These are phyloP conservation scores for Russula emetica DNA, from an alignment of 768 basidiomycete species.

Conservation along the genomic window DNA sequence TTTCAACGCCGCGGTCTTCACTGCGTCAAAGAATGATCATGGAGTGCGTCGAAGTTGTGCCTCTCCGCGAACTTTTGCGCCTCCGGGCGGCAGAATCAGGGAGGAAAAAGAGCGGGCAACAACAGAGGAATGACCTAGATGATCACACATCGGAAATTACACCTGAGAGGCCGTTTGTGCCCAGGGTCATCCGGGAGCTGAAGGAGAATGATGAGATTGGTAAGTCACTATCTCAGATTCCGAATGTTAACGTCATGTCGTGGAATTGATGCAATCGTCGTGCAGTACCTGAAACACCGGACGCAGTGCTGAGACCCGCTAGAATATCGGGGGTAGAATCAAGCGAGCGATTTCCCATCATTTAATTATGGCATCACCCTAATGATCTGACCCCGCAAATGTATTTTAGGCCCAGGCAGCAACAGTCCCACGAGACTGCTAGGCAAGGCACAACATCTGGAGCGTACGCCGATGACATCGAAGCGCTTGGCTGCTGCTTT, in stretches of 20 bases:
- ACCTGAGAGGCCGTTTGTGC: slow-evolving; percentile 15
- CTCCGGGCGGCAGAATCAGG: neutral
- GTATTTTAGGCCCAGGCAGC: neutral
- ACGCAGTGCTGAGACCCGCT: neutral
- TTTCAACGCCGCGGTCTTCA: neutral
- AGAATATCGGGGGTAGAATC: neutral
- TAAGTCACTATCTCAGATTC: neutral
- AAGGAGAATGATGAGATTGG: slow-evolving; percentile 19
- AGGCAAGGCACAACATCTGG: neutral
- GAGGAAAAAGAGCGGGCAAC: neutral
- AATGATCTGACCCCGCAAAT: neutral
- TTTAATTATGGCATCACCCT: neutral
- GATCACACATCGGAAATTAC: neutral
- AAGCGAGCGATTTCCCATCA: neutral
- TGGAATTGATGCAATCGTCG: neutral
- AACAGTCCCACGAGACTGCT: slow-evolving; percentile 2
- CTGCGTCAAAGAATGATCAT: slow-evolving; percentile 7
- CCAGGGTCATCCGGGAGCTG: neutral
- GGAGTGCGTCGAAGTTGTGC: slow-evolving; percentile 21
- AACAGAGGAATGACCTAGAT: neutral
- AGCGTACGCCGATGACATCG: neutral
- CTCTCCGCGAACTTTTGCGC: slow-evolving; percentile 3
- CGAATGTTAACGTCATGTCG: too few species aligned
- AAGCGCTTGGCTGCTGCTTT: neutral
- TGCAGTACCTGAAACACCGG: slow-evolving; percentile 23